Evolutionary conservation across 805 yeast species (phyloP).

Genomic region (Candida piceae): DNA sequence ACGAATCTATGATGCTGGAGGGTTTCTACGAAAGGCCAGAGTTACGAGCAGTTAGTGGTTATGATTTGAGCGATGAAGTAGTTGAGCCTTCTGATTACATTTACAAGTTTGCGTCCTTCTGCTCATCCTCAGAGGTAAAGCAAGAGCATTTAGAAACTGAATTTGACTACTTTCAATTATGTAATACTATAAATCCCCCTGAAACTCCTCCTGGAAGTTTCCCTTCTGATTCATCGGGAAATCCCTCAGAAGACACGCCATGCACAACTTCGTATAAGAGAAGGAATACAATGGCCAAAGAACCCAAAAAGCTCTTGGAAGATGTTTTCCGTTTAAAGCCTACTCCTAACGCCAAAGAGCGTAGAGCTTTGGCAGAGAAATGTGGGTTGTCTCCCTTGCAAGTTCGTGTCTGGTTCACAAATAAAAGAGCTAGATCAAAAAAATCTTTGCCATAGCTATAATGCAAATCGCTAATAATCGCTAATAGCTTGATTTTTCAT

Average conservation of each 20-base stretch:
- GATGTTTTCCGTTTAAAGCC: conserved; percentile 5
- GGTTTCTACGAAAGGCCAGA: not conserved
- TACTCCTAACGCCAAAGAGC: conserved; percentile 11
- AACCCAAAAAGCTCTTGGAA: conserved; percentile 4
- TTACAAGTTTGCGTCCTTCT: conserved; percentile 1
- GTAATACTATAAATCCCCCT: not conserved
- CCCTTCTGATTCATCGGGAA: too few relatives aligned
- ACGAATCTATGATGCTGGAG: not conserved
- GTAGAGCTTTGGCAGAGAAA: conserved; percentile 8
- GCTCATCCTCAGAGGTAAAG: not conserved
- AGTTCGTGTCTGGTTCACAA: conserved; percentile 14
- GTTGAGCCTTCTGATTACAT: not conserved
- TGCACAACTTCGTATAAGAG: not conserved
- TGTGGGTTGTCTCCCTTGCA: conserved; percentile 8
- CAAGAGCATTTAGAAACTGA: not conserved
- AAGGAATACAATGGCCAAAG: conserved; percentile 2
- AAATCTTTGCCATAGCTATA: not conserved
- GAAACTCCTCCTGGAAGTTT: too few relatives aligned
- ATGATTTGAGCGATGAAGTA: too few relatives aligned
- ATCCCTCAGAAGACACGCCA: too few relatives aligned
- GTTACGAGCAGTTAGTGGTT: too few relatives aligned
- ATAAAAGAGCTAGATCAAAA: conserved; percentile 10
- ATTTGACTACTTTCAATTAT: not conserved
- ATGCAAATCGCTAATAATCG: too few relatives aligned
- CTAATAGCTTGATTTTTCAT: not conserved